Evolutionary conservation across 108 stramenopile genomes (phyloP), one percentile per base, ranked within the genome.

Genomic region (Schizochytrium sp.): DNA sequence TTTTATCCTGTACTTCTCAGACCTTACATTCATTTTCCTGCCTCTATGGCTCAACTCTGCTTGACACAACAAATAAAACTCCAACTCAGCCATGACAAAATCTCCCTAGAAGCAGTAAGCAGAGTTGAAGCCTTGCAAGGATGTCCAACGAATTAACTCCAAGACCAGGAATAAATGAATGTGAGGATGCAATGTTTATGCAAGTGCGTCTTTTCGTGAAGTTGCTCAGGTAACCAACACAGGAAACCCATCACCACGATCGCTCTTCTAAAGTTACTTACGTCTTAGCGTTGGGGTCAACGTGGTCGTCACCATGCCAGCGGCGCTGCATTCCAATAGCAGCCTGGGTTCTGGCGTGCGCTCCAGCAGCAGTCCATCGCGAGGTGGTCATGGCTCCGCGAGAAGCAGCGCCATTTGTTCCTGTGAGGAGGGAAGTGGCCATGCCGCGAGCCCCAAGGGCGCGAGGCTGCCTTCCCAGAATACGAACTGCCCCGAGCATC

Each of bases 281-380:
- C 76, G 50, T 83, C 76, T 83, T 83, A 5, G 76, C 76, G 76
- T 83, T 83, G 50, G 76, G 76, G 53, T 83, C 3, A 38, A 83
- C 76, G 76, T 83, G 76, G 53, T 83, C 76, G 76, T 83, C 76
- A 5, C 76, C 76, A 40, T 83, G 76, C 47, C 47, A 83, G 47
- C 76, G 47, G 45, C 28, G 38, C 2, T 83, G 76, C 76, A 38
- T 69, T 38, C 64, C 64, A 8, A 69, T 44, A 38, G 40, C 64
- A 44, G 42, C 44, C 64, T 44, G 64, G 8, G 44, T 69, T 44
- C 64, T 44, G 64, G 42, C 64, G 64, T 44, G 64, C 64, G 64
- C 64, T 38, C 42, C 64, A 28, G 64, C 64, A 7, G 8, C 19
- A 8, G 19, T 8, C 12, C 3, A 2, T 12, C 64, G 64, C 42